phyloP scores from a whole-genome alignment of 2,329 filamentous ascomycete genomes.

The Ophiostoma sp. region DNA sequence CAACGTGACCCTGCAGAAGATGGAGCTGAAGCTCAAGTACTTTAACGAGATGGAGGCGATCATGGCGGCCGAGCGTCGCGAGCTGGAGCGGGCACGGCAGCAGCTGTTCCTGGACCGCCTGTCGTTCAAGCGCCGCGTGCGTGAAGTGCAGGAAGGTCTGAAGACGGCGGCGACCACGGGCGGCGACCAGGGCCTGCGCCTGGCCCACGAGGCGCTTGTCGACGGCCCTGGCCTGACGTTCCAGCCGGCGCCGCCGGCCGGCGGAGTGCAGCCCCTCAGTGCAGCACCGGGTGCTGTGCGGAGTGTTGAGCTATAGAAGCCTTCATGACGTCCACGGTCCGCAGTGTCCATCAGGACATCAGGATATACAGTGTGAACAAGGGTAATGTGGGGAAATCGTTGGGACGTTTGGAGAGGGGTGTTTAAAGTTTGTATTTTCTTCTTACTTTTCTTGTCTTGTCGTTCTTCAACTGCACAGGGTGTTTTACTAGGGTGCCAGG shows the following conservation, averaged over 20 bases:
- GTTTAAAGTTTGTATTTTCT: background rate
- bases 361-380: background rate
- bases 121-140: constrained; percentile 80
- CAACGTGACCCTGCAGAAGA: constrained; percentile 90
- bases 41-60: constrained; percentile 95
- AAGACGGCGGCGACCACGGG: constrained; percentile 47
- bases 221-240: constrained; percentile 52
- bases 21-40: constrained; percentile 91
- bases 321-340: too few relatives aligned
- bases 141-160: constrained; percentile 74
- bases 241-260: constrained; percentile 40
- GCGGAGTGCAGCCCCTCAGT: constrained; percentile 50
- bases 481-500: constrained; percentile 17
- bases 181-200: constrained; percentile 45
- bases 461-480: constrained; percentile 10
- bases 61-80: constrained; percentile 82
- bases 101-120: constrained; percentile 90
- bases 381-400: background rate
- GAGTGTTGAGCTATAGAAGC: constrained; percentile 47
- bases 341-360: too few relatives aligned
- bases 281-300: constrained; percentile 49
- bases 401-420: constrained; percentile 5
- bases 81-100: constrained; percentile 85
- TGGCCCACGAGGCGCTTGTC: constrained; percentile 43
- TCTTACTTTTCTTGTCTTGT: constrained; percentile 9